A percentile compares a stretch with the other conserved stretches of the same genome.
Evolutionary conservation across 2,329 filamentous ascomycete species (phyloP).

Genomic region (Beauveria brongniartii): DNA sequence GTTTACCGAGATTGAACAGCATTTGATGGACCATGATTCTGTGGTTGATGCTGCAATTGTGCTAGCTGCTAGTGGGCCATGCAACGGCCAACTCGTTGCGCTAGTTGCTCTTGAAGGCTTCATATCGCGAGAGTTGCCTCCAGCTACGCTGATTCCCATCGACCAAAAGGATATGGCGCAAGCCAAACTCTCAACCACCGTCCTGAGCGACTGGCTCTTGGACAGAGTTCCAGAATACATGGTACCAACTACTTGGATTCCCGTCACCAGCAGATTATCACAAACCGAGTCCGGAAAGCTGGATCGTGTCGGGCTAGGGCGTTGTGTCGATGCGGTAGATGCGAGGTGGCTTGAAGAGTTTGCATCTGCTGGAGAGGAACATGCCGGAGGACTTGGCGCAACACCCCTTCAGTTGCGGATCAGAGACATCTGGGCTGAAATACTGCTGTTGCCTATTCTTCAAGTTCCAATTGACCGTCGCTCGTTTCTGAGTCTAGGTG

Average conservation of each 20-base stretch:
- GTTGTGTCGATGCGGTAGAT: not conserved
- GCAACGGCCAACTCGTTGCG: not conserved
- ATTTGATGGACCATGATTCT: constrained; percentile 6
- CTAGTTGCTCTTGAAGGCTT: constrained; percentile 9
- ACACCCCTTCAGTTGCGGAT: constrained; percentile 17
- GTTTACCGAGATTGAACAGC: constrained; percentile 16
- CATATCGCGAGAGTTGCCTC: not conserved
- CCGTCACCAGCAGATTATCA: constrained; percentile 23
- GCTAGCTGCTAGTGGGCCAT: not conserved
- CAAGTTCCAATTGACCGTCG: not conserved
- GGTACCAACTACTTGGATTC: constrained; percentile 36
- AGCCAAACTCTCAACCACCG: not conserved
- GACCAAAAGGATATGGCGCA: constrained; percentile 1
- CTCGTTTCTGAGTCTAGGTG: constrained; percentile 15
- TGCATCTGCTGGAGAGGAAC: constrained; percentile 1
- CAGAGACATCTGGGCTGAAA: constrained; percentile 17
- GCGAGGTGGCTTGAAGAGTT: not conserved
- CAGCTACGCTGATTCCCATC: not conserved
- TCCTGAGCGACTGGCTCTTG: not conserved
- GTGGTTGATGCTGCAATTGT: not conserved
- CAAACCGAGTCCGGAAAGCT: constrained; percentile 29
- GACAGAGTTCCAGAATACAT: constrained; percentile 28
- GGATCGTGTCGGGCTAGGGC: not conserved
- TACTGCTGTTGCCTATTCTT: not conserved
- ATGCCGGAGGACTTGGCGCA: constrained; percentile 9